Evolutionary conservation across 129 eudicot species (phyloP).

Genomic region (Tagetes erecta): DNA sequence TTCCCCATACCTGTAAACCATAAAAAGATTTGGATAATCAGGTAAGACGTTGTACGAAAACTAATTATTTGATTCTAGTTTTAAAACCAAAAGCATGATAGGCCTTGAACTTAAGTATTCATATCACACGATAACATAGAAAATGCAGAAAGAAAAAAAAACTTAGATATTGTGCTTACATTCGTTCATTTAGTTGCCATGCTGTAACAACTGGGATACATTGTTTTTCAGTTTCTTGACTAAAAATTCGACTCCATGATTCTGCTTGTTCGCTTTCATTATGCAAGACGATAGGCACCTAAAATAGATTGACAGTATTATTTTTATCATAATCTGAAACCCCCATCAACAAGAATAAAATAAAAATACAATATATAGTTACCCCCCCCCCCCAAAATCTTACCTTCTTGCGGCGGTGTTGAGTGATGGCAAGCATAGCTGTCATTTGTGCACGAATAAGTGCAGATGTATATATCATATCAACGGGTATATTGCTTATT

Average conservation of each 20-base stretch:
- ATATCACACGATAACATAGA: neutral
- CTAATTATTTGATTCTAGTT: neutral
- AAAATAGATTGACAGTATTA: conserved; percentile 13
- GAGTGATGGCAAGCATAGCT: conserved; percentile 97
- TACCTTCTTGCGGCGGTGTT: conserved; percentile 90
- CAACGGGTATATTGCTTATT: conserved; percentile 86
- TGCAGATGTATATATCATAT: conserved; percentile 77
- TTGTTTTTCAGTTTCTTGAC: conserved; percentile 81
- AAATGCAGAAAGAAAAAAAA: neutral
- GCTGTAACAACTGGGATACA: conserved; percentile 96
- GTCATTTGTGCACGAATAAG: conserved; percentile 97
- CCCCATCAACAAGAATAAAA: neutral
- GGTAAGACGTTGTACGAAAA: neutral
- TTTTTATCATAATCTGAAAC: neutral
- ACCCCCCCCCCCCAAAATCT: too few species aligned
- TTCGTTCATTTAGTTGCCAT: conserved; percentile 97
- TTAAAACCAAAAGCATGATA: neutral
- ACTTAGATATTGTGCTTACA: conserved; percentile 40
- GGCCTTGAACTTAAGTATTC: neutral
- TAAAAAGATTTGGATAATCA: neutral
- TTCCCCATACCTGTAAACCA: conserved; percentile 75
- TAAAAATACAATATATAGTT: neutral
- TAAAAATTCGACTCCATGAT: conserved; percentile 87
- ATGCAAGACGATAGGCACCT: conserved; percentile 89
- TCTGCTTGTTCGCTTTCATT: conserved; percentile 84